These are phyloP conservation scores for Candida loeiensis DNA, from an alignment of 805 yeast genomes.

Conservation along the genomic window DNA sequence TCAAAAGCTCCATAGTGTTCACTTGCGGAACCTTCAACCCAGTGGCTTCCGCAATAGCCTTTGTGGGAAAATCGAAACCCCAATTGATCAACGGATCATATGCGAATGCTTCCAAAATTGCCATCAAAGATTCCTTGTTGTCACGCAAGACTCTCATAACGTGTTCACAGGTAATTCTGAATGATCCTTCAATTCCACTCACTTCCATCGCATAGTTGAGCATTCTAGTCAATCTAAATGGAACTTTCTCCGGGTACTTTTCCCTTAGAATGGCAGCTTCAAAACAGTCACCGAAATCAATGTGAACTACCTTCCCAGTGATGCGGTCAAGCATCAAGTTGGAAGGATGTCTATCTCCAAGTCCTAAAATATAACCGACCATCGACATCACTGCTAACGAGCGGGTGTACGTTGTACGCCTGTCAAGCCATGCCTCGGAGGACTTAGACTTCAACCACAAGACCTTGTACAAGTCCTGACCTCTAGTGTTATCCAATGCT, in stretches of 20 bases:
- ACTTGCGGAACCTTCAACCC: constrained; percentile 65
- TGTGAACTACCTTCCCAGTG: constrained; percentile 94
- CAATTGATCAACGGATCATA: constrained; percentile 97
- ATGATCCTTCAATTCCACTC: constrained; percentile 96
- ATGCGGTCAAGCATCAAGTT: constrained; percentile 91
- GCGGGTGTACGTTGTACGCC: constrained; percentile 93
- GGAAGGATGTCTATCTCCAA: constrained; percentile 98
- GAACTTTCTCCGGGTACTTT: constrained; percentile 97
- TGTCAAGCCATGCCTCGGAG: constrained; percentile 95
- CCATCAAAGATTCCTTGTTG: constrained; percentile 95
- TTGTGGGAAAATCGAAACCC: constrained; percentile 94
- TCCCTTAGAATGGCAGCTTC: constrained; percentile 97
- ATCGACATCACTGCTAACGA: constrained; percentile 98
- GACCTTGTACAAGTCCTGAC: constrained; percentile 93
- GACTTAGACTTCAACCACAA: constrained; percentile 95
- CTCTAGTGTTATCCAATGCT: constrained; percentile 91
- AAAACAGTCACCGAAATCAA: constrained; percentile 98
- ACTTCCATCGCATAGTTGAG: constrained; percentile 98
- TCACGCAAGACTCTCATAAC: constrained; percentile 93
- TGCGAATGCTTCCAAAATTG: constrained; percentile 96
- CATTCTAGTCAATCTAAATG: constrained; percentile 95
- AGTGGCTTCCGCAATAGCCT: constrained; percentile 69
- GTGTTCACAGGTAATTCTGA: constrained; percentile 93
- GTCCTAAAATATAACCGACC: constrained; percentile 95
- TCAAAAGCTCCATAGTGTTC: constrained; percentile 65